These are phyloP conservation scores for Apocynum venetum DNA, from an alignment of 257 asterid genomes.

Conservation along the genomic window DNA sequence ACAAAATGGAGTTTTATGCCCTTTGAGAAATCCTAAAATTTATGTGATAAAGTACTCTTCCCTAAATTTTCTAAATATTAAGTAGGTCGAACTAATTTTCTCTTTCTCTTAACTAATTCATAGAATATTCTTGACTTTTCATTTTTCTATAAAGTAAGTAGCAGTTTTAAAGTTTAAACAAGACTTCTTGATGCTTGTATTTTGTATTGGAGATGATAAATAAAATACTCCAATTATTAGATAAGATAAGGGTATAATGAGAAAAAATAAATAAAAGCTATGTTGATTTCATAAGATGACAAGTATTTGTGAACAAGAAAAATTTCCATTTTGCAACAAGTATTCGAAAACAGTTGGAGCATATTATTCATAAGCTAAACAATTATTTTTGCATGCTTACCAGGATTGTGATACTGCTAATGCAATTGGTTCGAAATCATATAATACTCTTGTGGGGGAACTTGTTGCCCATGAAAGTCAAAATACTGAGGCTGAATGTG, in stretches of 20 bases:
- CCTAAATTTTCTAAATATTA: no score
- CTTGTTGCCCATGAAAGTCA: conserved; percentile 78
- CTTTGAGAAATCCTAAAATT: no score
- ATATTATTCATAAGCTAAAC: background rate
- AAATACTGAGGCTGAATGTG: conserved; percentile 39
- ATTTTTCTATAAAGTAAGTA: no score
- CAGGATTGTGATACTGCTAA: conserved; percentile 75
- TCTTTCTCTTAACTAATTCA: no score
- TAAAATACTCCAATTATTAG: no score
- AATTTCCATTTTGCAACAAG: background rate
- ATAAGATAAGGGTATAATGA: background rate
- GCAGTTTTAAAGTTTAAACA: no score
- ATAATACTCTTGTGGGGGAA: conserved; percentile 83
- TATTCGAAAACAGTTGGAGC: background rate
- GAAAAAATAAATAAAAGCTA: background rate
- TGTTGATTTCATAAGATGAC: background rate
- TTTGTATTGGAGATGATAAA: no score
- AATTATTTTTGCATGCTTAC: conserved; percentile 12
- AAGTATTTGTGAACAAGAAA: background rate
- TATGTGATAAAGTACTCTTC: background rate
- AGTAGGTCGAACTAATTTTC: background rate
- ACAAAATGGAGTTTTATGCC: background rate
- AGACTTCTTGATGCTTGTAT: no score
- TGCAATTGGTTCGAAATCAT: conserved; percentile 87
- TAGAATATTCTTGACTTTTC: no score